Evolutionary conservation across 805 yeast species (phyloP).

Genomic region (Cyberlindnera mrakii): DNA sequence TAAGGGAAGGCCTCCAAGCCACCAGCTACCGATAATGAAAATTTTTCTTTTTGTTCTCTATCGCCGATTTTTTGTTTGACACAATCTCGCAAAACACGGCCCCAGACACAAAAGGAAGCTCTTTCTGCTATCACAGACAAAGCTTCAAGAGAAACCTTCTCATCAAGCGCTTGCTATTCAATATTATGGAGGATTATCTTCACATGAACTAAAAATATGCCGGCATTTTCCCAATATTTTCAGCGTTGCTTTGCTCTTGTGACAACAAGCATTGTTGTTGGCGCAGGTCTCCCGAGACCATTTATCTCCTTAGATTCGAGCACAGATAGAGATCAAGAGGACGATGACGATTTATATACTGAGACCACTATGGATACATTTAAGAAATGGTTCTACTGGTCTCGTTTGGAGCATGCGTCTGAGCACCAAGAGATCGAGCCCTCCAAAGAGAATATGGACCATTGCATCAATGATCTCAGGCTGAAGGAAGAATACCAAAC

Average conservation of each 20-base stretch:
- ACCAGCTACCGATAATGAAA: too few species aligned
- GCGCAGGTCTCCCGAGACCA: not conserved
- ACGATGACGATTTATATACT: not conserved
- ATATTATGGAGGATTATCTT: not conserved
- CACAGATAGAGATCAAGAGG: not conserved
- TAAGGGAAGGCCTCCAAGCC: too few species aligned
- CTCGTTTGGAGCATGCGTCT: conserved; percentile 1
- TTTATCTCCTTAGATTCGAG: not conserved
- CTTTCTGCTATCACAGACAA: too few species aligned
- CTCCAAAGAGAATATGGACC: conserved; percentile 4
- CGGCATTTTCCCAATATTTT: not conserved
- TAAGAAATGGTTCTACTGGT: conserved; percentile 8
- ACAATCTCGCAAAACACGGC: too few species aligned
- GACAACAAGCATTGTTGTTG: not conserved
- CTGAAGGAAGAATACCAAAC: conserved; percentile 39
- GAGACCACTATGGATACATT: conserved; percentile 1
- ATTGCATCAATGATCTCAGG: conserved; percentile 11
- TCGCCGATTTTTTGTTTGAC: too few species aligned
- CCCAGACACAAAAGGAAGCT: too few species aligned
- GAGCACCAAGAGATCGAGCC: conserved; percentile 1
- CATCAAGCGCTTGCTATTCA: not conserved
- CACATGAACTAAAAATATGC: not conserved
- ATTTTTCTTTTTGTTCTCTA: too few species aligned
- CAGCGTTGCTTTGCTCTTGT: not conserved
- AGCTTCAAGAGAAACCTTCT: not conserved